Percentiles rank a stretch among this genome's conserved stretches.
These are phyloP conservation scores for Phytophthora gonapodyides DNA, from an alignment of 352 stramenopile species.

Conservation along the genomic window DNA sequence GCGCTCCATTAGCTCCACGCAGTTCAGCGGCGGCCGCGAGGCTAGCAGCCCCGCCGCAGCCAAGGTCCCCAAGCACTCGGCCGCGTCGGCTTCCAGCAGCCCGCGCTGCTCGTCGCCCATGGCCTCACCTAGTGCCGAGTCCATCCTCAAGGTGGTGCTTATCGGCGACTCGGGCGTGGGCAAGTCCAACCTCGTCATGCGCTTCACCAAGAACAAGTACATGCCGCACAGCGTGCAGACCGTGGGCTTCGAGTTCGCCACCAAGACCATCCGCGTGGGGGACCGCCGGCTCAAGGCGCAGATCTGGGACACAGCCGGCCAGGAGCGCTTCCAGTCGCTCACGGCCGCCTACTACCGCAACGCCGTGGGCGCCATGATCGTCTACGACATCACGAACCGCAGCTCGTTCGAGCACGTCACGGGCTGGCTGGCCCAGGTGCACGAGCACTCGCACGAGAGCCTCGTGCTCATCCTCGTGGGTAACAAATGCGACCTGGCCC, in stretches of 20 bases:
- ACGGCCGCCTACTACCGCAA: slow-evolving; percentile 93
- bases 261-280: slow-evolving; percentile 85
- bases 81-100: slow-evolving; percentile 49
- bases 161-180: slow-evolving; percentile 89
- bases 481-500: slow-evolving; percentile 89
- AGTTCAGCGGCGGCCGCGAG: slow-evolving; percentile 24
- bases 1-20: slow-evolving; percentile 47
- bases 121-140: slow-evolving; percentile 38
- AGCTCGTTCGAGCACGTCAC: slow-evolving; percentile 82
- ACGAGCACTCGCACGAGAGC: slow-evolving; percentile 83
- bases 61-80: slow-evolving; percentile 15
- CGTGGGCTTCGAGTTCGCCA: slow-evolving; percentile 89
- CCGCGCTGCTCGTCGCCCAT: slow-evolving; percentile 48
- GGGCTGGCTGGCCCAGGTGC: slow-evolving; percentile 79
- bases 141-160: slow-evolving; percentile 88
- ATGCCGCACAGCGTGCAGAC: slow-evolving; percentile 77
- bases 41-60: slow-evolving; percentile 4
- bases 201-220: slow-evolving; percentile 92
- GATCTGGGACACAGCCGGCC: slow-evolving; percentile 89
- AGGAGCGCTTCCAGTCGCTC: slow-evolving; percentile 92
- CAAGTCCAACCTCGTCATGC: slow-evolving; percentile 88
- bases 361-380: slow-evolving; percentile 89
- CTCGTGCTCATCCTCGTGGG: slow-evolving; percentile 85
- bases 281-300: slow-evolving; percentile 86
- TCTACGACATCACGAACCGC: slow-evolving; percentile 93